phyloP scores from a whole-genome alignment of 345 rosid species.

The Arabidopsis arenosa region DNA sequence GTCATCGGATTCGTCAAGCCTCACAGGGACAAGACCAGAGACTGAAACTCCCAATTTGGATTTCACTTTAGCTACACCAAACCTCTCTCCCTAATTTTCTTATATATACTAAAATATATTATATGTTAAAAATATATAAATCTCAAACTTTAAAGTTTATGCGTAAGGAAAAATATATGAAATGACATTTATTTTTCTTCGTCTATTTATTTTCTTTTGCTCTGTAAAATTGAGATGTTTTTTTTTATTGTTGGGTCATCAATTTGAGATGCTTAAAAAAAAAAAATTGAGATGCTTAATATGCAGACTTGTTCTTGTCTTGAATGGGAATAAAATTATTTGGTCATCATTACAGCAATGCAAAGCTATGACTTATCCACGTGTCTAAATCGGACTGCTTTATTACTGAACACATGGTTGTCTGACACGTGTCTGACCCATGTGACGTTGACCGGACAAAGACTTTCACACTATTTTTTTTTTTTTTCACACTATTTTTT shows the following conservation, averaged over 20 bases:
- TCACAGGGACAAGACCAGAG: conserved; percentile 40
- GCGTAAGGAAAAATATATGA: not conserved
- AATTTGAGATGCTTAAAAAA: not conserved
- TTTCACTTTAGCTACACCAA: conserved; percentile 45
- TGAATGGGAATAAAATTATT: conserved; percentile 44
- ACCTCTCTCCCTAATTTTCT: conserved; percentile 21
- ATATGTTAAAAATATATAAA: conserved; percentile 13
- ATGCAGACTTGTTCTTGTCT: not conserved
- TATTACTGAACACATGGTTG: conserved; percentile 28
- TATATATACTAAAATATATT: not conserved
- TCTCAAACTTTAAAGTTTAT: conserved; percentile 13
- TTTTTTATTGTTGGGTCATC: conserved; percentile 2
- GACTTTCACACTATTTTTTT: conserved; percentile 17
- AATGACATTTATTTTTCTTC: not conserved
- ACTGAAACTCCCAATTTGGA: conserved; percentile 44
- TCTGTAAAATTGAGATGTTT: conserved; percentile 26
- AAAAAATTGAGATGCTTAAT: conserved; percentile 20
- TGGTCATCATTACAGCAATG: conserved; percentile 47
- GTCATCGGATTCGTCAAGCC: conserved; percentile 45
- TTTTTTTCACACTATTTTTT: conserved; percentile 3
- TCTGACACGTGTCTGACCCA: conserved; percentile 34
- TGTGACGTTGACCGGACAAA: conserved; percentile 38
- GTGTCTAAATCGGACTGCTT: conserved; percentile 17
- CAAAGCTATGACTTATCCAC: conserved; percentile 3
- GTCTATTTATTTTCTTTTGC: not conserved